Evolutionary conservation across 2,329 filamentous ascomycete genomes (phyloP).

Genomic region (Aspergillus neoniger): DNA sequence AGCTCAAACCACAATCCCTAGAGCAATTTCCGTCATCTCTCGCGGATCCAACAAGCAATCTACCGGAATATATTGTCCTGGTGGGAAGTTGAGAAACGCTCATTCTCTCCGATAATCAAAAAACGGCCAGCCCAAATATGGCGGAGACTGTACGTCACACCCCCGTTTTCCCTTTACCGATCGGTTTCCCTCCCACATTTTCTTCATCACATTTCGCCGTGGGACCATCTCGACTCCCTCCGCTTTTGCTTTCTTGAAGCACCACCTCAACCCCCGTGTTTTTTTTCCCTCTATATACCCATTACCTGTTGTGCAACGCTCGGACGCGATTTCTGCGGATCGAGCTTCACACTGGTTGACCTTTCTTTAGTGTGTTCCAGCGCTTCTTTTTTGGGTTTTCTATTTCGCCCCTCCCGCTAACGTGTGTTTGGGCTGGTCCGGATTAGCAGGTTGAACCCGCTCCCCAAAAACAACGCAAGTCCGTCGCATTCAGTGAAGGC

Average conservation of each 20-base stretch:
- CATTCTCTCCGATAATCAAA: neutral
- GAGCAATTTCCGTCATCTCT: neutral
- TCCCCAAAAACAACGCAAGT: slow-evolving; percentile 80
- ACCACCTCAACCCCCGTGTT: neutral
- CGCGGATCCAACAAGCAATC: too few species aligned
- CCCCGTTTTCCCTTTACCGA: slow-evolving; percentile 39
- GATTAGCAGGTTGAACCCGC: slow-evolving; percentile 46
- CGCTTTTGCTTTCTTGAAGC: neutral
- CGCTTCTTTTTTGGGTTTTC: slow-evolving; percentile 6
- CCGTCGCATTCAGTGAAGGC: slow-evolving; percentile 88
- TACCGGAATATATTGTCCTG: neutral
- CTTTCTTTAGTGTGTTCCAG: too few species aligned
- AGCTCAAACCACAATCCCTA: neutral
- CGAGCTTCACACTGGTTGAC: neutral
- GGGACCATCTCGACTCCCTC: neutral
- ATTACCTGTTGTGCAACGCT: neutral
- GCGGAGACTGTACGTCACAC: slow-evolving; percentile 48
- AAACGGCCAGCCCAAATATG: slow-evolving; percentile 31
- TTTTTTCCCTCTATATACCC: neutral
- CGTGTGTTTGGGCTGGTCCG: slow-evolving; percentile 24
- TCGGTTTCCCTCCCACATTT: slow-evolving; percentile 41
- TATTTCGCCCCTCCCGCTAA: slow-evolving; percentile 28
- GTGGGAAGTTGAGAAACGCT: neutral
- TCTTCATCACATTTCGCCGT: slow-evolving; percentile 26
- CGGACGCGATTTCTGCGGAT: neutral